These are phyloP conservation scores for Alloascoidea hylecoeti DNA, from an alignment of 805 yeast species.

Conservation along the genomic window DNA sequence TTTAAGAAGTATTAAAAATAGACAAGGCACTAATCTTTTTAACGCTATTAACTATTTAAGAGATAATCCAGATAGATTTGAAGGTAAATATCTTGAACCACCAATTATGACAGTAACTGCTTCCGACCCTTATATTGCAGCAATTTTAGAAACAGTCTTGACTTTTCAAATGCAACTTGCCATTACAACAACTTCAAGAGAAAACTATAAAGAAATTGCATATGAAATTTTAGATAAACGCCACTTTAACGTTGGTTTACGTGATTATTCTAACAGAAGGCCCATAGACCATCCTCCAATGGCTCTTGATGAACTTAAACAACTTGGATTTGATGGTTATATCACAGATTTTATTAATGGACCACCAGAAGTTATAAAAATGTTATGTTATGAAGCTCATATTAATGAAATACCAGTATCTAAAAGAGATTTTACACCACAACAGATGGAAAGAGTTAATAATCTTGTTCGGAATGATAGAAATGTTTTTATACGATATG, in stretches of 20 bases:
- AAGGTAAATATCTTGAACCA: conserved; percentile 47
- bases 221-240: conserved; percentile 23
- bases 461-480: conserved; percentile 23
- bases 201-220: conserved; percentile 33
- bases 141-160: conserved; percentile 42
- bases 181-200: conserved; percentile 41
- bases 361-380: conserved; percentile 54
- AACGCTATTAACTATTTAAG: conserved; percentile 30
- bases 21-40: conserved; percentile 19
- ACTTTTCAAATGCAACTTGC: conserved; percentile 41
- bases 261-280: conserved; percentile 19
- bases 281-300: conserved; percentile 12
- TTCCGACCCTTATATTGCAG: conserved; percentile 31
- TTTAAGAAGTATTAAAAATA: conserved; percentile 18
- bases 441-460: conserved; percentile 21
- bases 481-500: conserved; percentile 35
- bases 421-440: conserved; percentile 24
- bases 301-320: conserved; percentile 19
- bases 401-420: conserved; percentile 53
- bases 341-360: conserved; percentile 60
- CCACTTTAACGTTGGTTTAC: conserved; percentile 36
- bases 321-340: conserved; percentile 70
- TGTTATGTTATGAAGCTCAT: conserved; percentile 41
- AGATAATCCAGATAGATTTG: conserved; percentile 19
- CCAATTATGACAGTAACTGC: conserved; percentile 55